Evolutionary conservation across 768 basidiomycete genomes (phyloP).

Genomic region (Boletellus emodensis): DNA sequence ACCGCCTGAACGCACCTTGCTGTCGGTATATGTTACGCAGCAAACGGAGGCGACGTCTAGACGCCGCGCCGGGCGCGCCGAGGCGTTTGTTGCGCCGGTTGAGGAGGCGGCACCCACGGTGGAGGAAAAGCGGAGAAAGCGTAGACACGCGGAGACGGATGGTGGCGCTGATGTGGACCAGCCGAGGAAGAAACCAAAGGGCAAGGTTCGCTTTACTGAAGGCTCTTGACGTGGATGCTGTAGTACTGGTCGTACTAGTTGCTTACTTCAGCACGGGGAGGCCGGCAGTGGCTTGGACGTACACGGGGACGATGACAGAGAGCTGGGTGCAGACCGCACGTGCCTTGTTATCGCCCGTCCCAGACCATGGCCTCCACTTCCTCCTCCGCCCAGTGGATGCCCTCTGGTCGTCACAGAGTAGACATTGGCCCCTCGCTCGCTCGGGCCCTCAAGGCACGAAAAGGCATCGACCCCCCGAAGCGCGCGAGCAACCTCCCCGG

Average conservation of each 20-base stretch:
- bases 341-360: constrained; percentile 24
- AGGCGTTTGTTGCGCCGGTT: constrained; percentile 84
- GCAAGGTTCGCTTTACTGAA: constrained; percentile 18
- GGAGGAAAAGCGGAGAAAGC: constrained; percentile 69
- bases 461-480: constrained; percentile 44
- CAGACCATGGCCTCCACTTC: constrained; percentile 38
- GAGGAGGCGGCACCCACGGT: constrained; percentile 72
- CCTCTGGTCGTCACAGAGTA: constrained; percentile 57
- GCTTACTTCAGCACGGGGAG: constrained; percentile 29
- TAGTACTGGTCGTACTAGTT: neutral
- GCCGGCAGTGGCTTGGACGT: constrained; percentile 1
- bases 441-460: constrained; percentile 67
- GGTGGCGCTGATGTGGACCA: constrained; percentile 34
- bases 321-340: constrained; percentile 2
- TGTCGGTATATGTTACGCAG: constrained; percentile 35
- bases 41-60: constrained; percentile 74
- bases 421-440: constrained; percentile 57
- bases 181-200: constrained; percentile 38
- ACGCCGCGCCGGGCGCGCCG: constrained; percentile 75
- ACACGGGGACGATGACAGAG: constrained; percentile 12
- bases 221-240: constrained; percentile 4
- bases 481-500: constrained; percentile 46
- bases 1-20: neutral
- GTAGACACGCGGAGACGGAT: constrained; percentile 41
- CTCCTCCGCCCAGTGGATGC: constrained; percentile 50